A percentile compares a stretch with the other conserved stretches of the same genome.
phyloP scores from a whole-genome alignment of 2,329 filamentous ascomycete species.

The Scopulariopsis brevicaulis region DNA sequence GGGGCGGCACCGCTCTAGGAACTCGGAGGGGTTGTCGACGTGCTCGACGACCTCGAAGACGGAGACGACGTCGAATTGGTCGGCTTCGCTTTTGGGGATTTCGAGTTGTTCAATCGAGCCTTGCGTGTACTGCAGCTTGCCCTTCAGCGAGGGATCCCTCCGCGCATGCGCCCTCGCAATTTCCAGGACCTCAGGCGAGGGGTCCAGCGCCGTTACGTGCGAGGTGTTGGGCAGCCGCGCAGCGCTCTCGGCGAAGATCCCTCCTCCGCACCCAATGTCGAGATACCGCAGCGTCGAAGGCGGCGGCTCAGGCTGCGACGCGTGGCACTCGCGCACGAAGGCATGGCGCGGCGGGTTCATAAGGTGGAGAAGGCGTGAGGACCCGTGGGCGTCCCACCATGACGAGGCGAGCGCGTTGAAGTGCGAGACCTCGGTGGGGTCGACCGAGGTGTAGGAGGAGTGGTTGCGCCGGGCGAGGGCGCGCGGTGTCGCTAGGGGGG shows the following conservation, averaged over 20 bases:
- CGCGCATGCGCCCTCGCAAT: constrained; percentile 68
- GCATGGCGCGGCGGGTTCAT: constrained; percentile 97
- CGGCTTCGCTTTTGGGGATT: constrained; percentile 20
- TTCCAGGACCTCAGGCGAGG: constrained; percentile 59
- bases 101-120: constrained; percentile 63
- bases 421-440: constrained; percentile 80
- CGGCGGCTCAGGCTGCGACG: constrained; percentile 31
- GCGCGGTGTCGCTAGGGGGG: neutral
- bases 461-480: constrained; percentile 7
- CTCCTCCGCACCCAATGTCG: constrained; percentile 90
- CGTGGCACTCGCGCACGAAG: constrained; percentile 69
- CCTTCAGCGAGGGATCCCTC: constrained; percentile 55
- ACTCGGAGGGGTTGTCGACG: constrained; percentile 62
- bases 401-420: constrained; percentile 87
- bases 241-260: constrained; percentile 87
- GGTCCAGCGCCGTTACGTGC: constrained; percentile 67
- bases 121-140: constrained; percentile 62
- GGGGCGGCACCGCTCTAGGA: constrained; percentile 58
- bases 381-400: constrained; percentile 96
- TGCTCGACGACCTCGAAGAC: constrained; percentile 96
- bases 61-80: constrained; percentile 67
- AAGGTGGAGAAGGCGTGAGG: constrained; percentile 83
- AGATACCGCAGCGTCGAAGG: constrained; percentile 51
- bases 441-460: constrained; percentile 56
- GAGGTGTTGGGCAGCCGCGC: constrained; percentile 53